Percentiles rank a stretch among this genome's conserved stretches.
These are phyloP conservation scores for Cudoniella acicularis DNA, from an alignment of 495 filamentous ascomycete species.

Conservation along the genomic window DNA sequence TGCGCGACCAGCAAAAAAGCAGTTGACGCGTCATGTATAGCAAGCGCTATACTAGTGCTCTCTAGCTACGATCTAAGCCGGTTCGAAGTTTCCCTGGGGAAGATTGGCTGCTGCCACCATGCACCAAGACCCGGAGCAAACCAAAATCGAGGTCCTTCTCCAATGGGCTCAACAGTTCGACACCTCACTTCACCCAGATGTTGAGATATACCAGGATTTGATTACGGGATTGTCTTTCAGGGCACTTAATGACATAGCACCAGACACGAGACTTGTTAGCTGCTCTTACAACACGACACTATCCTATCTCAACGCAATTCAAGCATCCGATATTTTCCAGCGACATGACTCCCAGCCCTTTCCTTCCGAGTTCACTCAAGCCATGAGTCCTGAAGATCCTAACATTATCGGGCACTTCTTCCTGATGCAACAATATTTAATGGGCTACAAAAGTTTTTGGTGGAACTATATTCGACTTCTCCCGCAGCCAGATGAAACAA, in stretches of 20 bases:
- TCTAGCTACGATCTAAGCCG: background rate
- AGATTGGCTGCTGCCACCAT: background rate
- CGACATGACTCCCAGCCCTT: conserved; percentile 10
- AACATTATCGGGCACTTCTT: conserved; percentile 26
- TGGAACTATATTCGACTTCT: conserved; percentile 46
- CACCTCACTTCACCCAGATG: conserved; percentile 4
- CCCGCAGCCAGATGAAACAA: conserved; percentile 44
- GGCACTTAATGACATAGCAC: conserved; percentile 6
- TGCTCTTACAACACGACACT: conserved; percentile 16
- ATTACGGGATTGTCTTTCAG: conserved; percentile 18
- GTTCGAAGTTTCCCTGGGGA: background rate
- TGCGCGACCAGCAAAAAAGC: too few species aligned
- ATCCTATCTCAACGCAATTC: conserved; percentile 23
- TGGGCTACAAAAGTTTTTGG: conserved; percentile 44
- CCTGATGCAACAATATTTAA: conserved; percentile 32
- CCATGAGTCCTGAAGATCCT: conserved; percentile 11
- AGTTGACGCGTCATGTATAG: too few species aligned
- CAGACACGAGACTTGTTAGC: conserved; percentile 2
- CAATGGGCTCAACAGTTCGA: conserved; percentile 9
- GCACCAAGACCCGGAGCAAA: background rate
- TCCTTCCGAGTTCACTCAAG: conserved; percentile 14
- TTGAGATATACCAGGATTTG: conserved; percentile 16
- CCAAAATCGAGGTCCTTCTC: conserved; percentile 8
- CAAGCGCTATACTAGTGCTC: too few species aligned
- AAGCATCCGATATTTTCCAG: background rate